Evolutionary conservation across 2,329 filamentous ascomycete species (phyloP), one percentile per base, ranked within the genome.

Genomic region (Ophiostoma sp.): DNA sequence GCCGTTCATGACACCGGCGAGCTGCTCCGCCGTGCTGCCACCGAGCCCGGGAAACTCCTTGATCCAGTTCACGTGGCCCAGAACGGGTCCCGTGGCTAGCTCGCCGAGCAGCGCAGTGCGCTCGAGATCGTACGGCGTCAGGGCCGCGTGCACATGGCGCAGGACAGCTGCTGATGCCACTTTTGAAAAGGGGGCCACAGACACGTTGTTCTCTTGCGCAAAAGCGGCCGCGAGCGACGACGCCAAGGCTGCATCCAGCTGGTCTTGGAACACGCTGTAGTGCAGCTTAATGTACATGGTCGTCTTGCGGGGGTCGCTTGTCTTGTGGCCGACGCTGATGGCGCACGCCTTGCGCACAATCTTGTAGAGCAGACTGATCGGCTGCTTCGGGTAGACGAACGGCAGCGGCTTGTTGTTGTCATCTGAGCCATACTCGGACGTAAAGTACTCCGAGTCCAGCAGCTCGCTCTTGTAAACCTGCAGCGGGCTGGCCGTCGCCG

Each of bases 321-420:
- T 63, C 27, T 68, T 66, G 36, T 9, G 42, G 38, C 47, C 27
- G 40, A 18, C 5, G 36, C 62, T 41, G 45, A 40, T 14, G 16
- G 16, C n/a, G 16, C 5, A 73, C 0, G 73, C 68, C 69, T 85
- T 89, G 55, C 86, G 84, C 0, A 78, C 86, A 67, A 97, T 89
- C 75, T 89, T 92, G 79, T 96, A 97, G 0, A 94, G 80, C 9
- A 97, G 78, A 14, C 89, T 91, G 1, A 91, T 89, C 0, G 94
- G 91, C 73, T 97, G 92, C 72, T 89, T 89, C 0, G 89, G 86
- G 73, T 94, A 96, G 3, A 97, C 84, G 63, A 89, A 80, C 16
- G 91, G 79, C 18, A 79, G 81, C 67, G n/a, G 2, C n/a, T 16
- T 66, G 44, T 69, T 64, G 2, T 42, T 16, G 14, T 47, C 16